phyloP scores from a whole-genome alignment of 306 rosid species.

The Pachyrhizus erosus region DNA sequence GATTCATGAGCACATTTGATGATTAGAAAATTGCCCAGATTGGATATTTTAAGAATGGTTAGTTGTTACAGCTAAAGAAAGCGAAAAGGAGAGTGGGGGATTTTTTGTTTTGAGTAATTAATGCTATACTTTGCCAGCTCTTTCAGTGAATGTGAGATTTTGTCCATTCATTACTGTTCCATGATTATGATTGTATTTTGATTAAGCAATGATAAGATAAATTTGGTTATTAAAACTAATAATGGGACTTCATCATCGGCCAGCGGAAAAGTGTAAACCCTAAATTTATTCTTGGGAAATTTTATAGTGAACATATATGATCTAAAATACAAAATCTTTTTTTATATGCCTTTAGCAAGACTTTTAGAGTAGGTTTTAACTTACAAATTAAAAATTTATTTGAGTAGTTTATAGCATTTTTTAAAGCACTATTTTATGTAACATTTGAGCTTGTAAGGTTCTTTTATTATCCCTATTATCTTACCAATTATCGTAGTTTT shows the following conservation, averaged over 20 bases:
- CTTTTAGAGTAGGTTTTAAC: too few species aligned
- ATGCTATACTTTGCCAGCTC: background rate
- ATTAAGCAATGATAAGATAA: background rate
- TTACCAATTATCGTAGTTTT: too few species aligned
- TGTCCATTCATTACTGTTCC: background rate
- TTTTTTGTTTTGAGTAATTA: background rate
- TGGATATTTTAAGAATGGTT: background rate
- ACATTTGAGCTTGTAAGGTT: too few species aligned
- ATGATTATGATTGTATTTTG: background rate
- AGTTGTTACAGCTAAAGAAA: background rate
- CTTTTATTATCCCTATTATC: too few species aligned
- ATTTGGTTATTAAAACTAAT: background rate
- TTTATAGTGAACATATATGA: background rate
- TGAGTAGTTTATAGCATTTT: too few species aligned
- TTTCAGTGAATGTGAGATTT: background rate
- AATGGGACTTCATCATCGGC: background rate
- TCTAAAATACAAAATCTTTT: background rate
- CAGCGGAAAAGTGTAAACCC: background rate
- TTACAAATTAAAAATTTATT: too few species aligned
- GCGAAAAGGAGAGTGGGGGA: background rate
- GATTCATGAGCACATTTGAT: conserved; percentile 75
- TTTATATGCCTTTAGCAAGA: background rate
- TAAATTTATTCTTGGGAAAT: background rate
- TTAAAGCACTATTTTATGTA: too few species aligned
- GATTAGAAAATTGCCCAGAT: conserved; percentile 37